Evolutionary conservation across 768 basidiomycete genomes (phyloP), one percentile per base, ranked within the genome.

Genomic region (Daedaleopsis sinensis): DNA sequence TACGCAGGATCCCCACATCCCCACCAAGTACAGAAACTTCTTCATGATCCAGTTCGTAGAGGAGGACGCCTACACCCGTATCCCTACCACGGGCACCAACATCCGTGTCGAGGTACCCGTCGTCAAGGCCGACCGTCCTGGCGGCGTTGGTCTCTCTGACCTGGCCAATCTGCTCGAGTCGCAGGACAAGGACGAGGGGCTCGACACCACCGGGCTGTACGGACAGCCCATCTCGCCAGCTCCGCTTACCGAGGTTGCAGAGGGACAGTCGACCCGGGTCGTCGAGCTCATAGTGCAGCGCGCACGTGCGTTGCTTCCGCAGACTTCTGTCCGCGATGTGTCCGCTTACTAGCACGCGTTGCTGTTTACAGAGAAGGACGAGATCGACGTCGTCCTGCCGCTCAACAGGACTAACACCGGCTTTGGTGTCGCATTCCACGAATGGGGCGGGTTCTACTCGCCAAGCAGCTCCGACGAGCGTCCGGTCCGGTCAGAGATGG

Each of bases 31-130:
- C 67, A 78, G 80, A 64, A 68, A 72, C 27, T 67, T 76, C 19
- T 73, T 82, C 19, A 76, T 75, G 66, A 75, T 81, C 0, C 72
- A 78, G 3, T 87, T 88, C 64, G 73, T 73, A 27, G 76, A 82
- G 35, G 39, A 57, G 12, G 67, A 51, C 1, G n/a, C 67, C 10
- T 42, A 38, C 39, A 7, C 52, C 0, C 64, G 62, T 8, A 52
- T 63, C 7, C 73, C 79, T 4, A 72, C 72, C 19, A 80, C 73
- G 7, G 76, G 77, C 9, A 71, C 61, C 23, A 69, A 64, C 12
- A 55, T 79, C 19, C 68, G 71, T 21, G 70, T 79, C n/a, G 59
- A 55, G 3, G 69, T 74, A 4, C 75, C 75, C 8, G 44, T 60
- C 10, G 42, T 60, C 13, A 52, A 61, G 18, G 58, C 61, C 37